These are phyloP conservation scores for Diplodia seriata DNA, from an alignment of 2,329 filamentous ascomycete genomes.

Conservation along the genomic window DNA sequence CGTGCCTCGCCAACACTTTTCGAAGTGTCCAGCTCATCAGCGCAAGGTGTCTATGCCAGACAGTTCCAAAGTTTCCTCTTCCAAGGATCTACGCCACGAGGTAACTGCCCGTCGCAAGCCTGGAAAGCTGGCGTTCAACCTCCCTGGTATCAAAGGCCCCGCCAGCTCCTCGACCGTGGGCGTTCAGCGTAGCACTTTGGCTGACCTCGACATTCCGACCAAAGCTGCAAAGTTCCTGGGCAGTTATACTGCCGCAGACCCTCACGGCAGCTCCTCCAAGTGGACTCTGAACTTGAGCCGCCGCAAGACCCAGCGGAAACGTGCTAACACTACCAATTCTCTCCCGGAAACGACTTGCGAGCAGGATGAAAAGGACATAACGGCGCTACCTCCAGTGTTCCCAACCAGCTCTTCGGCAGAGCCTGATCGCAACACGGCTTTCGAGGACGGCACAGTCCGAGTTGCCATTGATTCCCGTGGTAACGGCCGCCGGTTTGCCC, in stretches of 20 bases:
- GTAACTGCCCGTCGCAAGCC: neutral
- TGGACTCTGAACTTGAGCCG: conserved; percentile 2
- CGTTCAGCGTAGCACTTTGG: neutral
- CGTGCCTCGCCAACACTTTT: neutral
- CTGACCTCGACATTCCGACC: neutral
- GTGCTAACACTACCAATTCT: conserved; percentile 11
- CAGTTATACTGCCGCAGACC: neutral
- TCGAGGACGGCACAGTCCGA: neutral
- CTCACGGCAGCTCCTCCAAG: conserved; percentile 2
- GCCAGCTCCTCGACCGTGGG: neutral
- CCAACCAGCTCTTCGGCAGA: neutral
- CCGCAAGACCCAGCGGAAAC: conserved; percentile 19
- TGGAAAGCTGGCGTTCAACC: neutral
- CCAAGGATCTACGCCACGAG: neutral
- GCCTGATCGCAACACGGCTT: conserved; percentile 2
- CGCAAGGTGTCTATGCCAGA: conserved; percentile 16
- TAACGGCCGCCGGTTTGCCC: neutral
- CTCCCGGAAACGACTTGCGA: conserved; percentile 1
- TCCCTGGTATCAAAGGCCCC: neutral
- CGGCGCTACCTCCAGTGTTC: conserved; percentile 9
- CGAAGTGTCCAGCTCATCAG: neutral
- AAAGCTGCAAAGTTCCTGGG: conserved; percentile 16
- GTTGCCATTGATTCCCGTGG: neutral
- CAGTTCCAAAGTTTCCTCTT: neutral
- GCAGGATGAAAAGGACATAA: conserved; percentile 6